A percentile compares a stretch with the other conserved stretches of the same genome.
phyloP scores from a whole-genome alignment of 2,329 filamentous ascomycete genomes.

The Sclerotiophoma versabilis region DNA sequence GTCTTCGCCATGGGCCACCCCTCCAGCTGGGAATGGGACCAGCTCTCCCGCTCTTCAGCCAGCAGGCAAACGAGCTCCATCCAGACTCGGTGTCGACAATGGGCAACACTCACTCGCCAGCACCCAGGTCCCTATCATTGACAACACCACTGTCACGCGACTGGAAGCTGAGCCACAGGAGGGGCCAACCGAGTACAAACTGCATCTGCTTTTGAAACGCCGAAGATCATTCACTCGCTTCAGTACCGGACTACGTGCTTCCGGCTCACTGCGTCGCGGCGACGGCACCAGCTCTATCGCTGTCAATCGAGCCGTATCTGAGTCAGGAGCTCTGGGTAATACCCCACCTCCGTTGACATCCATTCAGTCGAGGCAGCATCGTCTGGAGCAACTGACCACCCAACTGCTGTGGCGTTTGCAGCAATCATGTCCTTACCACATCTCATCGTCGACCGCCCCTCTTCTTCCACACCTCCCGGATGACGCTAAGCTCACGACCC shows the following conservation, averaged over 20 bases:
- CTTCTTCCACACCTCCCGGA: constrained; percentile 79
- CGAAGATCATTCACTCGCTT: constrained; percentile 75
- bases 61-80: constrained; percentile 25
- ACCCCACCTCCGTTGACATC: constrained; percentile 58
- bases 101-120: constrained; percentile 7
- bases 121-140: constrained; percentile 21
- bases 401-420: constrained; percentile 94
- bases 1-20: constrained; percentile 86
- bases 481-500: constrained; percentile 66
- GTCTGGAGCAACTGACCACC: constrained; percentile 90
- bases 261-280: constrained; percentile 59
- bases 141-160: constrained; percentile 65
- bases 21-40: constrained; percentile 45
- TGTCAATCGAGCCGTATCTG: constrained; percentile 40
- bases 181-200: constrained; percentile 94
- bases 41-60: constrained; percentile 25
- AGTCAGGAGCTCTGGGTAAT: constrained; percentile 34
- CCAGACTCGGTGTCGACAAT: constrained; percentile 14
- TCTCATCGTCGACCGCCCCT: constrained; percentile 76
- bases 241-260: constrained; percentile 67
- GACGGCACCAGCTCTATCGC: constrained; percentile 39
- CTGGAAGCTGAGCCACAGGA: constrained; percentile 91
- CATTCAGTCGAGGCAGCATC: constrained; percentile 77
- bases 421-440: constrained; percentile 91
- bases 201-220: constrained; percentile 84